These are phyloP conservation scores for Phycomyces blakesleeanus DNA, from an alignment of 192 early-diverging fungal species.

Conservation along the genomic window DNA sequence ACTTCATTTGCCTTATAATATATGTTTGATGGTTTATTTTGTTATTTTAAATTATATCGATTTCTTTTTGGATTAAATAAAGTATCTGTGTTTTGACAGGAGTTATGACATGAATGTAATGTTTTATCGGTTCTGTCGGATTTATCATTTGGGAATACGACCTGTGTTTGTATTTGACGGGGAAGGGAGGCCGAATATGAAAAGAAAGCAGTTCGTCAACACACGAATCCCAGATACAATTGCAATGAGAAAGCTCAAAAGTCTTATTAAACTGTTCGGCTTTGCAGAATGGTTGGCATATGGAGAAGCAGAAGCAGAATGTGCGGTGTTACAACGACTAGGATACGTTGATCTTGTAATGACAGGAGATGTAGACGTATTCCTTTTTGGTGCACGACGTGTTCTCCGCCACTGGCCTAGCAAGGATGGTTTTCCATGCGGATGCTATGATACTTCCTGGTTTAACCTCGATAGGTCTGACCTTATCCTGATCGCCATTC, in stretches of 20 bases:
- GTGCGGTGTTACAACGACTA: slow-evolving; percentile 21
- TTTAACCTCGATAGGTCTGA: slow-evolving; percentile 24
- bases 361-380: slow-evolving; percentile 33
- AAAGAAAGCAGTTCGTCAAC: slow-evolving; percentile 15
- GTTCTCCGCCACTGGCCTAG: slow-evolving; percentile 24
- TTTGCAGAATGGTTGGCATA: slow-evolving; percentile 25
- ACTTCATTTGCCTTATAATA: neutral
- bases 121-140: slow-evolving; percentile 21
- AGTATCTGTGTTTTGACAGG: neutral
- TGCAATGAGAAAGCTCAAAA: neutral
- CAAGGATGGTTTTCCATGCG: neutral
- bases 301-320: slow-evolving; percentile 41
- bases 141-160: slow-evolving; percentile 21
- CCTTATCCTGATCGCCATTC: slow-evolving; percentile 21
- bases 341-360: slow-evolving; percentile 29
- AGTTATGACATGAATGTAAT: neutral
- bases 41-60: no score
- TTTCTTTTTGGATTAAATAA: neutral
- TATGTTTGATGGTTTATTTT: no score
- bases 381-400: slow-evolving; percentile 34
- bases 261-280: slow-evolving; percentile 16
- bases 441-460: slow-evolving; percentile 8
- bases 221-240: neutral
- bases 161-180: slow-evolving; percentile 37
- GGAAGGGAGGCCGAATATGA: slow-evolving; percentile 4